These are phyloP conservation scores for Chrysopogon serrulatus DNA, from an alignment of 176 grass and related monocot genomes.

Conservation along the genomic window DNA sequence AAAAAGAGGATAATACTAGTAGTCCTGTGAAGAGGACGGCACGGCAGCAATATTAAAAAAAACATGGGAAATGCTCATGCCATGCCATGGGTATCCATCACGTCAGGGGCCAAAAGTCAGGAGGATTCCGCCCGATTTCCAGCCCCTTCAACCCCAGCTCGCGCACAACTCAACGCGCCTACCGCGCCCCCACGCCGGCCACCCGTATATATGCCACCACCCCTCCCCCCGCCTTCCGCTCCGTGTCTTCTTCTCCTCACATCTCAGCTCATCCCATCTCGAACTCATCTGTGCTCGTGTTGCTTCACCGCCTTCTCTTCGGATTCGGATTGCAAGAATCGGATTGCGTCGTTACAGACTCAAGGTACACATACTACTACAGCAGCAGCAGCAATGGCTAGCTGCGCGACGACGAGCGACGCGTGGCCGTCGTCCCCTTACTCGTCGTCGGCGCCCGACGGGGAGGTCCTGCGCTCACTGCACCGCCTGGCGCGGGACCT, in stretches of 20 bases:
- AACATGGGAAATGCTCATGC: neutral
- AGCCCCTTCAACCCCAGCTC: slow-evolving; percentile 36
- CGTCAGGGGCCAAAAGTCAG: neutral
- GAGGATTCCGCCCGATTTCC: slow-evolving; percentile 38
- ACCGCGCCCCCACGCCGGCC: neutral
- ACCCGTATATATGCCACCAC: slow-evolving; percentile 1
- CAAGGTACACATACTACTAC: neutral
- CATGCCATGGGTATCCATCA: neutral
- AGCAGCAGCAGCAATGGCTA: neutral
- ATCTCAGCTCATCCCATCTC: neutral
- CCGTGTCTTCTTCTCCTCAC: neutral
- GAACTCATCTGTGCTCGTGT: neutral
- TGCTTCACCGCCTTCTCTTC: neutral
- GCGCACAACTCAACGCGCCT: slow-evolving; percentile 49
- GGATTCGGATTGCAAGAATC: neutral
- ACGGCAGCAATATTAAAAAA: neutral
- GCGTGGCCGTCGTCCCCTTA: slow-evolving; percentile 16
- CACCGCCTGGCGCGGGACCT: slow-evolving; percentile 72
- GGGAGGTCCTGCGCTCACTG: slow-evolving; percentile 53
- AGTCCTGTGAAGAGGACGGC: no score
- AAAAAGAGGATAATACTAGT: no score
- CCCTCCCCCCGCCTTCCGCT: neutral
- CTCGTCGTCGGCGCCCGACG: slow-evolving; percentile 52
- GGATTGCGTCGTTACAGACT: neutral
- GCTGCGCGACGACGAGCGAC: slow-evolving; percentile 1